Percentiles rank a stretch among this genome's conserved stretches.
Evolutionary conservation across 768 basidiomycete species (phyloP).

Genomic region (Kondoa subrosea): DNA sequence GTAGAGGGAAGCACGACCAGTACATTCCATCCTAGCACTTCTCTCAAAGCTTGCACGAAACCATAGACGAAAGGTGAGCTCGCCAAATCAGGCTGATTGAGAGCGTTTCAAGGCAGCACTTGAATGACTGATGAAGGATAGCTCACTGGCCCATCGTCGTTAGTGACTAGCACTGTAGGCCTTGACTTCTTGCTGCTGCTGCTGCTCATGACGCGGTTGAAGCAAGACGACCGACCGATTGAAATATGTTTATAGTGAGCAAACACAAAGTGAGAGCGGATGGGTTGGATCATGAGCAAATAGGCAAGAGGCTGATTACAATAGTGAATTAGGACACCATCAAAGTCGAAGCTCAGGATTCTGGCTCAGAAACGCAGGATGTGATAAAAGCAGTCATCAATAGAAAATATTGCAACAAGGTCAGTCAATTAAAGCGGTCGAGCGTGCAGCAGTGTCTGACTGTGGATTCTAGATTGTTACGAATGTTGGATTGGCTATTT

Average conservation of each 20-base stretch:
- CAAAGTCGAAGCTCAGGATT: conserved; percentile 71
- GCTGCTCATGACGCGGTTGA: not conserved
- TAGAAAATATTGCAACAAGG: conserved; percentile 78
- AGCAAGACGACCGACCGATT: not conserved
- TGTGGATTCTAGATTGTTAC: conserved; percentile 48
- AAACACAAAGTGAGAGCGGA: not conserved
- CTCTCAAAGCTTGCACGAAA: conserved; percentile 30
- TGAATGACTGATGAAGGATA: not conserved
- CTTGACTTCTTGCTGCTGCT: not conserved
- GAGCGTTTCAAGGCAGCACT: not conserved
- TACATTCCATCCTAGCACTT: conserved; percentile 32
- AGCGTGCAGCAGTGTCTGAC: too few relatives aligned
- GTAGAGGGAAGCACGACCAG: conserved; percentile 33
- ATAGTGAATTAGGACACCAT: conserved; percentile 60
- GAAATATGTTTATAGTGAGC: not conserved
- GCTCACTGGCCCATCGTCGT: conserved; percentile 33
- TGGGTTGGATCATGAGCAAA: not conserved
- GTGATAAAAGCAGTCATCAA: conserved; percentile 74
- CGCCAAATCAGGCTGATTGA: conserved; percentile 26
- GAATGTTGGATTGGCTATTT: conserved; percentile 78
- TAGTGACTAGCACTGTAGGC: conserved; percentile 18
- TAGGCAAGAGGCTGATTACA: not conserved
- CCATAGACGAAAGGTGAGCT: conserved; percentile 33
- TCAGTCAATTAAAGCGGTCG: conserved; percentile 12
- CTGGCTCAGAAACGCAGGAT: conserved; percentile 56